phyloP scores from a whole-genome alignment of 768 basidiomycete genomes.

The Scleroderma bovista region DNA sequence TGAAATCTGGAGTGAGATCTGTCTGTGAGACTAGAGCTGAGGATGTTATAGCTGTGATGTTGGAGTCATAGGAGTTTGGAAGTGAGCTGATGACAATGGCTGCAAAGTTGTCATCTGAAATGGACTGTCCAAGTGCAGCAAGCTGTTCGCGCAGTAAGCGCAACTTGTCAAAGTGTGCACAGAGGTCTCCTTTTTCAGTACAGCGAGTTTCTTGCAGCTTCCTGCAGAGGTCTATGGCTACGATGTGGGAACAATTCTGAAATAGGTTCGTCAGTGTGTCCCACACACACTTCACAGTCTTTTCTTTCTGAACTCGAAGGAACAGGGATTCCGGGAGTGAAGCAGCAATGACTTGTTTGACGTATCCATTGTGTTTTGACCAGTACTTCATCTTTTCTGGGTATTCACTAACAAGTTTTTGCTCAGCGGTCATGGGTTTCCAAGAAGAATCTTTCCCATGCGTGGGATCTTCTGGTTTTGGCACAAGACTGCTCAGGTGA shows the following conservation, averaged over 20 bases:
- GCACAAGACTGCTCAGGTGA: slow-evolving; percentile 2
- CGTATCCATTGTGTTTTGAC: slow-evolving; percentile 21
- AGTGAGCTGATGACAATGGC: slow-evolving; percentile 32
- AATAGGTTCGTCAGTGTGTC: background rate
- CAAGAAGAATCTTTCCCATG: background rate
- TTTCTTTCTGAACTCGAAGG: background rate
- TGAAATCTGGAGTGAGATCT: slow-evolving; percentile 1
- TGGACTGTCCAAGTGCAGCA: slow-evolving; percentile 29
- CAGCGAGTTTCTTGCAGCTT: background rate
- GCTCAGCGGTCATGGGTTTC: background rate
- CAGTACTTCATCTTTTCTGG: slow-evolving; percentile 16
- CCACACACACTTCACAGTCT: background rate
- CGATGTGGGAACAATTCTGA: background rate
- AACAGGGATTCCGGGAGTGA: background rate
- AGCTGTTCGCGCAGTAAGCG: slow-evolving; percentile 28
- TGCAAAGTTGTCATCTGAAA: slow-evolving; percentile 7
- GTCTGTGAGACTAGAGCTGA: background rate
- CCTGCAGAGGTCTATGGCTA: background rate
- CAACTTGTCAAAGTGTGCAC: slow-evolving; percentile 26
- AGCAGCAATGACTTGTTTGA: slow-evolving; percentile 9
- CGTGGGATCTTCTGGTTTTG: background rate
- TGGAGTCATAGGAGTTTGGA: slow-evolving; percentile 28
- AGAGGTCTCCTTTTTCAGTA: slow-evolving; percentile 25
- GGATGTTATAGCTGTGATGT: slow-evolving; percentile 25
- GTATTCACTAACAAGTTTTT: background rate